A percentile compares a stretch with the other conserved stretches of the same genome.
Evolutionary conservation across 208 protist species (phyloP).

Genomic region (Trichomonas vaginalis): DNA sequence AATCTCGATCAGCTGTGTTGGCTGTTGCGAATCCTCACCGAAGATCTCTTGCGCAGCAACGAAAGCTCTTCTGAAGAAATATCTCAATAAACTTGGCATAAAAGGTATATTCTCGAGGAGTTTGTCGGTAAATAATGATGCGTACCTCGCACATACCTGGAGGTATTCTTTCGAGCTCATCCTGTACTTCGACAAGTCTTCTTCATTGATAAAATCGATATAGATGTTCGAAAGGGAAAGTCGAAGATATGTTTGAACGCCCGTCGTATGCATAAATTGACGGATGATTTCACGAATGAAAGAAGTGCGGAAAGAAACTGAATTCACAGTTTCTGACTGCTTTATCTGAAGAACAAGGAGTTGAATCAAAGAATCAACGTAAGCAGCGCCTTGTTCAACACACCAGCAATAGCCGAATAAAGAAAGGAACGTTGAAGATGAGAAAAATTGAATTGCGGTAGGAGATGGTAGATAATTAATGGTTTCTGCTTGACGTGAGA

Average conservation of each 20-base stretch:
- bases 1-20: neutral
- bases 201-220: neutral
- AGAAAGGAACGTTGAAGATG: neutral
- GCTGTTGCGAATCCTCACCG: neutral
- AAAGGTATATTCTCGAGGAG: neutral
- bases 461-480: neutral
- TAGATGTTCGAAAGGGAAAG: neutral
- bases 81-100: neutral
- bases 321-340: neutral
- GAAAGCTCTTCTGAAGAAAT: neutral
- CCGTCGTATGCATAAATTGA: neutral
- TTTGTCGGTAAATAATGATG: neutral
- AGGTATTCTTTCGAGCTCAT: neutral
- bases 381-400: neutral
- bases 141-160: neutral
- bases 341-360: neutral
- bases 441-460: neutral
- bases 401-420: slow-evolving; percentile 11
- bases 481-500: neutral
- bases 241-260: neutral
- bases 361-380: neutral
- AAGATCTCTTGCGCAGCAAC: neutral
- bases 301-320: neutral
- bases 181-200: neutral
- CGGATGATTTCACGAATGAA: neutral